Percentiles rank a stretch among this genome's conserved stretches.
Conservation (phyloP, 192 early-diverging fungal species). For the Coemansia asiatica region DNA sequence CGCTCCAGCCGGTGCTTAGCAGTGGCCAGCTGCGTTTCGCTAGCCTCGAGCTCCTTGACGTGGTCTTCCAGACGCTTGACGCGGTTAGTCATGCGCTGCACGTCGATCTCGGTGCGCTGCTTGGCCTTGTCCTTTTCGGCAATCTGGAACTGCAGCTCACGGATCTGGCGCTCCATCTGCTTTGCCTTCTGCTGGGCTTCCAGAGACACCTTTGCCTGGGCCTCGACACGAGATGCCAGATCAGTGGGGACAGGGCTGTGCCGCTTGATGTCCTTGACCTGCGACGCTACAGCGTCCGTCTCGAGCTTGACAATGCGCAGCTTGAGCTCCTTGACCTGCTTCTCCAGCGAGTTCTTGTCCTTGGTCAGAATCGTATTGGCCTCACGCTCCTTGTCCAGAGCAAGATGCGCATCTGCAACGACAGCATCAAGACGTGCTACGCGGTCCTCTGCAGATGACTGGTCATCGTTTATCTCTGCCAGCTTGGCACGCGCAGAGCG, state of each 20-base stretch:
- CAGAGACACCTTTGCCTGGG: slow-evolving; percentile 45
- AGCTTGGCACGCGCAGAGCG: slow-evolving; percentile 68
- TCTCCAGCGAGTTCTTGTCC: slow-evolving; percentile 77
- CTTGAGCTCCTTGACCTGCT: slow-evolving; percentile 78
- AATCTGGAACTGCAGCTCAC: slow-evolving; percentile 86
- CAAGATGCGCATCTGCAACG: slow-evolving; percentile 57
- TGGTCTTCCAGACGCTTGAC: slow-evolving; percentile 52
- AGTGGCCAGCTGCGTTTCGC: slow-evolving; percentile 37
- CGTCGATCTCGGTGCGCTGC: slow-evolving; percentile 70
- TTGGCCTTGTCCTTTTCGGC: slow-evolving; percentile 80
- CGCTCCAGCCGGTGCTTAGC: slow-evolving; percentile 53
- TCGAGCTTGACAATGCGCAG: slow-evolving; percentile 78
- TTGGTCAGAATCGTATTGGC: slow-evolving; percentile 73
- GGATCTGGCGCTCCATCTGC: slow-evolving; percentile 70
- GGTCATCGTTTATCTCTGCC: slow-evolving; percentile 73
- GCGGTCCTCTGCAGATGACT: slow-evolving; percentile 64
- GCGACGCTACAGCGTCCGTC: slow-evolving; percentile 61
- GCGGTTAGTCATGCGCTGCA: slow-evolving; percentile 60
- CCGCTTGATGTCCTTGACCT: slow-evolving; percentile 58
- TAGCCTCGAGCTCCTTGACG: slow-evolving; percentile 45
- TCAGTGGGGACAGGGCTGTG: slow-evolving; percentile 45
- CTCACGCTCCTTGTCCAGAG: slow-evolving; percentile 64
- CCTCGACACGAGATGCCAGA: slow-evolving; percentile 34
- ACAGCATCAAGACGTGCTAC: slow-evolving; percentile 56
- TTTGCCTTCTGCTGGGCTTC: slow-evolving; percentile 50